These are phyloP conservation scores for Colletotrichum sp. DNA, from an alignment of 2,329 filamentous ascomycete species.

Conservation along the genomic window DNA sequence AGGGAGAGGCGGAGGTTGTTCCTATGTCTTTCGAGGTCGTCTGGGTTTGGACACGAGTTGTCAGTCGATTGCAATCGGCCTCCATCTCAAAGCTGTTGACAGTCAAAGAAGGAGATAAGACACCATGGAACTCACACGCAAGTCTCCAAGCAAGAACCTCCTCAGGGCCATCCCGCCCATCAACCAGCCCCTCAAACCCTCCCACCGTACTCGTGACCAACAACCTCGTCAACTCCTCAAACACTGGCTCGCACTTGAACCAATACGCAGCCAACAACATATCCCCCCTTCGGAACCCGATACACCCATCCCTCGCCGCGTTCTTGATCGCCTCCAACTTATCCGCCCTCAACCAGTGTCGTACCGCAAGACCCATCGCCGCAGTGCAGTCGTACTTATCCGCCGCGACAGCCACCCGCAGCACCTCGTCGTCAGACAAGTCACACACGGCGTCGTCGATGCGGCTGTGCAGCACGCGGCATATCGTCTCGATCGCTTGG, in stretches of 20 bases:
- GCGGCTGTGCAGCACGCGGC: background rate
- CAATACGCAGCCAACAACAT: background rate
- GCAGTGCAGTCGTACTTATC: conserved; percentile 4
- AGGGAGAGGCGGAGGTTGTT: background rate
- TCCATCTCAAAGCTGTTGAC: fast-evolving
- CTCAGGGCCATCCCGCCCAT: background rate
- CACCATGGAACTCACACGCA: background rate
- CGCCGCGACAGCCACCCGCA: background rate
- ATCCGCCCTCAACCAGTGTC: background rate
- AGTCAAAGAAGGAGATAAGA: background rate
- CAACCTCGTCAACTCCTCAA: background rate
- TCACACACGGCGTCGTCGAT: background rate
- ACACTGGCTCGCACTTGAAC: background rate
- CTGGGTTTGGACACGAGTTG: background rate
- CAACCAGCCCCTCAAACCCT: background rate
- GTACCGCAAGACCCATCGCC: background rate
- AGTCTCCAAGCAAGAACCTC: background rate
- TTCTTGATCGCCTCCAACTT: background rate
- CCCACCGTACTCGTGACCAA: background rate
- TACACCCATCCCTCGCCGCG: background rate
- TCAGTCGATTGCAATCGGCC: background rate
- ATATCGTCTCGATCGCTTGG: background rate
- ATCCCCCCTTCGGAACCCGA: background rate
- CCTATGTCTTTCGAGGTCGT: background rate
- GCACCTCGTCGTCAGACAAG: background rate